A percentile compares a stretch with the other conserved stretches of the same genome.
phyloP scores from a whole-genome alignment of 306 rosid species.

The Quillaja saponaria region DNA sequence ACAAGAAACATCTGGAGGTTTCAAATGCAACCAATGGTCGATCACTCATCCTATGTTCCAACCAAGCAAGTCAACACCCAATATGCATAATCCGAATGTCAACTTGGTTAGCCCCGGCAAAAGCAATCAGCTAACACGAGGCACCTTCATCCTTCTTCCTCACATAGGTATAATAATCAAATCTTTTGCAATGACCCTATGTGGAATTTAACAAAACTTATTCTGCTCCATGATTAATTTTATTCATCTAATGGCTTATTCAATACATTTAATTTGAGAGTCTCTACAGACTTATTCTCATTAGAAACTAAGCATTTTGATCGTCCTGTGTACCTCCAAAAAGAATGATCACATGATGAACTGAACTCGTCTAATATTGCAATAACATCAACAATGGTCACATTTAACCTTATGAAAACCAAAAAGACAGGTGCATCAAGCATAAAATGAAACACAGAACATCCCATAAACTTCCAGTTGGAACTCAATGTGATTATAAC shows the following conservation, averaged over 20 bases:
- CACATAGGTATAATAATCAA: constrained; percentile 65
- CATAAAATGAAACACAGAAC: constrained; percentile 15
- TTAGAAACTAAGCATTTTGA: constrained; percentile 27
- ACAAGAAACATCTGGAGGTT: constrained; percentile 56
- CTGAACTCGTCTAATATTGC: too few species aligned
- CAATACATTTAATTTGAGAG: too few species aligned
- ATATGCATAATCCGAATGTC: constrained; percentile 71
- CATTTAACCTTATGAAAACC: constrained; percentile 13
- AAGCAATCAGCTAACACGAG: constrained; percentile 77
- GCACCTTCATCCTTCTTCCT: constrained; percentile 73
- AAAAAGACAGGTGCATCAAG: constrained; percentile 11
- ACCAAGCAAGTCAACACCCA: constrained; percentile 72
- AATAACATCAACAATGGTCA: constrained; percentile 10
- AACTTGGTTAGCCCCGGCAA: constrained; percentile 67
- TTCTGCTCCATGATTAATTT: constrained; percentile 86
- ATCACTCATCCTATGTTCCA: constrained; percentile 62
- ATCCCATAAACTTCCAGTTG: not conserved
- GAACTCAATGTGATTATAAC: constrained; percentile 5
- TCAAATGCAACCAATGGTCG: constrained; percentile 45
- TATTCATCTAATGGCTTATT: constrained; percentile 53
- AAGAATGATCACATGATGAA: constrained; percentile 31
- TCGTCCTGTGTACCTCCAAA: constrained; percentile 28
- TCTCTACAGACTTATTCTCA: constrained; percentile 31
- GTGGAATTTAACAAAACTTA: constrained; percentile 69
- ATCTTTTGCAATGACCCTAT: constrained; percentile 46